phyloP scores from a whole-genome alignment of 805 yeast genomes.

The Candida sakaeoensis region DNA sequence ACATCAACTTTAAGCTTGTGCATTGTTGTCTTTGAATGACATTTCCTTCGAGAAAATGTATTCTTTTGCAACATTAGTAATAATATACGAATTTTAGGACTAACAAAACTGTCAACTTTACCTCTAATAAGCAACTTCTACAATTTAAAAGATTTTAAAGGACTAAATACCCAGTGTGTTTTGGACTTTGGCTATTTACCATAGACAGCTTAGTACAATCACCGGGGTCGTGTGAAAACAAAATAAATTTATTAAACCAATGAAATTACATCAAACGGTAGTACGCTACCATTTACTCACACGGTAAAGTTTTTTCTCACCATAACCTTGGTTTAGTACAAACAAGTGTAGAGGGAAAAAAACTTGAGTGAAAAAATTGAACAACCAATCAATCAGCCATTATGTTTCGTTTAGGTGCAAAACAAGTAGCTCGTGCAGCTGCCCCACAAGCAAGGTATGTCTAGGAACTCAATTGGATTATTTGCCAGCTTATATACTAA shows the following conservation, averaged over 20 bases:
- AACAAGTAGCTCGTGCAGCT: constrained; percentile 42
- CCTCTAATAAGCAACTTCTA: no score
- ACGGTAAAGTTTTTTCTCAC: not conserved
- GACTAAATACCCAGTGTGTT: no score
- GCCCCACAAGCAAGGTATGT: constrained; percentile 48
- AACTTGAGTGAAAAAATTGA: constrained; percentile 2
- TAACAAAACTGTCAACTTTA: no score
- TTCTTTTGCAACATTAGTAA: not conserved
- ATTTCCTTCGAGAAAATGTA: not conserved
- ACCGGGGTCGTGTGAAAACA: constrained; percentile 1
- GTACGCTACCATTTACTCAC: constrained; percentile 1
- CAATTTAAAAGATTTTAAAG: no score
- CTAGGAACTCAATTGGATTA: not conserved
- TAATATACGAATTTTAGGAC: not conserved
- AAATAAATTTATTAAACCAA: not conserved
- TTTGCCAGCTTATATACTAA: constrained; percentile 3
- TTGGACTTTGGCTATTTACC: no score
- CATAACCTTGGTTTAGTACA: not conserved
- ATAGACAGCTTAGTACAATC: no score
- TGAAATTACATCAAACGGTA: not conserved
- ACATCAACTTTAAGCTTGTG: no score
- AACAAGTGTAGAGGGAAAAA: not conserved
- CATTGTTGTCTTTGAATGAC: no score
- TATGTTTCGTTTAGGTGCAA: constrained; percentile 55
- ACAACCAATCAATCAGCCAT: not conserved